These are phyloP conservation scores for Globisporangium megalacanthum DNA, from an alignment of 352 stramenopile genomes.

Conservation along the genomic window DNA sequence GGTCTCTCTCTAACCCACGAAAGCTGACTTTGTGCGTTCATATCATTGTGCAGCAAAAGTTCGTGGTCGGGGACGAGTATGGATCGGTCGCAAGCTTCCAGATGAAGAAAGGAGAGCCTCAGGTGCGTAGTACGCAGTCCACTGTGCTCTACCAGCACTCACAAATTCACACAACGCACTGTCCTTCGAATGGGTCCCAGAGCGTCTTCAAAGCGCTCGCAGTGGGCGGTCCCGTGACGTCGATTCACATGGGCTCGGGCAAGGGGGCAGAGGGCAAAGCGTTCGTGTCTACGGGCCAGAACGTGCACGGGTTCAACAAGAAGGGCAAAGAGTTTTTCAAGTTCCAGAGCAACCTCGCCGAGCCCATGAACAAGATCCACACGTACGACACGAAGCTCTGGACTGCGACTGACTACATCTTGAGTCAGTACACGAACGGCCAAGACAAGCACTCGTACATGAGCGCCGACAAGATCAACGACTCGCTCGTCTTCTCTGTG, in stretches of 20 bases:
- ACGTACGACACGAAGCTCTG: slow-evolving; percentile 67
- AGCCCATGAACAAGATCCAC: slow-evolving; percentile 71
- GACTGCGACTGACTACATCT: slow-evolving; percentile 73
- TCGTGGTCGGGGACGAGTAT: slow-evolving; percentile 81
- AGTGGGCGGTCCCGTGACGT: slow-evolving; percentile 50
- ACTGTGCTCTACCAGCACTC: not conserved
- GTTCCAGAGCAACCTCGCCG: slow-evolving; percentile 82
- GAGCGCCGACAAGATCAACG: slow-evolving; percentile 75
- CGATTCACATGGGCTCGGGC: slow-evolving; percentile 62
- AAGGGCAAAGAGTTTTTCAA: slow-evolving; percentile 87
- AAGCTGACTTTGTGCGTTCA: not conserved
- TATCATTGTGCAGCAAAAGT: slow-evolving; percentile 63
- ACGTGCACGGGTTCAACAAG: slow-evolving; percentile 71
- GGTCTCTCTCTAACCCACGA: not conserved
- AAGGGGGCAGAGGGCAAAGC: slow-evolving; percentile 71
- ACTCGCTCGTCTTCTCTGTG: slow-evolving; percentile 53
- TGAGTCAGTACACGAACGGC: slow-evolving; percentile 81
- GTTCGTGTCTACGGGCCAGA: slow-evolving; percentile 63
- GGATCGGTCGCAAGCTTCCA: slow-evolving; percentile 76
- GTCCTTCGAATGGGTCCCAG: slow-evolving; percentile 7
- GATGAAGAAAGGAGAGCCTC: slow-evolving; percentile 79
- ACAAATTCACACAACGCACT: not conserved
- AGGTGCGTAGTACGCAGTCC: slow-evolving; percentile 19
- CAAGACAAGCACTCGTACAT: slow-evolving; percentile 75
- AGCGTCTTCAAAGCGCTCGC: slow-evolving; percentile 64